phyloP scores from a whole-genome alignment of 495 filamentous ascomycete genomes.

The Gamarada debralockiae region DNA sequence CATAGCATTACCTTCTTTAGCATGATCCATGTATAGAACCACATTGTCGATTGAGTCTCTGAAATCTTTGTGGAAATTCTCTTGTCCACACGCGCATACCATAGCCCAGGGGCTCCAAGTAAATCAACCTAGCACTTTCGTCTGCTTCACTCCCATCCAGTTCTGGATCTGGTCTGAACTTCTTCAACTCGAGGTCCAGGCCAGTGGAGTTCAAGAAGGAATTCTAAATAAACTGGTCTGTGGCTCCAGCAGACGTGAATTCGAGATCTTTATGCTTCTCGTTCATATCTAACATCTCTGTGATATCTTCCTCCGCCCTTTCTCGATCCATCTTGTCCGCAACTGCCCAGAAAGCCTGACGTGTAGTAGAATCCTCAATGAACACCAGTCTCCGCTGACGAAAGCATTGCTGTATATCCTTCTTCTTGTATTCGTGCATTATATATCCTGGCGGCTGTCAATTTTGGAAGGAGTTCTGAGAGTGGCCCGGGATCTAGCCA shows the following conservation, averaged over 20 bases:
- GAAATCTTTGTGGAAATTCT: conserved; percentile 42
- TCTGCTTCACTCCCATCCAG: neutral
- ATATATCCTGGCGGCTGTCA: conserved; percentile 62
- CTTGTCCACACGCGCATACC: conserved; percentile 51
- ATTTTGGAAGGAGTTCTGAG: conserved; percentile 27
- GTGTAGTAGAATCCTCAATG: conserved; percentile 53
- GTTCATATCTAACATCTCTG: conserved; percentile 17
- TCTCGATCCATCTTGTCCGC: conserved; percentile 44
- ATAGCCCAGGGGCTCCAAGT: conserved; percentile 49
- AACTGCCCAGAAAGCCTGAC: conserved; percentile 57
- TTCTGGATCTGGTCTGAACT: conserved; percentile 21
- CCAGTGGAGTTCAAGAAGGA: conserved; percentile 54
- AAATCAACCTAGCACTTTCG: conserved; percentile 35
- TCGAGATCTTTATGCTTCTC: conserved; percentile 42
- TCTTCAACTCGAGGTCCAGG: conserved; percentile 36
- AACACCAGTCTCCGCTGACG: conserved; percentile 45
- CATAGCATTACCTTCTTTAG: neutral
- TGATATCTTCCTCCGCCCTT: conserved; percentile 29
- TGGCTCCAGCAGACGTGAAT: conserved; percentile 36
- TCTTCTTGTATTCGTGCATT: conserved; percentile 46
- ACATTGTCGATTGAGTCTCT: conserved; percentile 40
- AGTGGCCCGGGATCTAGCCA: conserved; percentile 43
- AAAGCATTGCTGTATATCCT: conserved; percentile 45
- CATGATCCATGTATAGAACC: conserved; percentile 29
- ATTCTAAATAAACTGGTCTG: conserved; percentile 56